Base-by-base conservation (phyloP, 1,139 yeast species). In the Yamadazyma jaroonii region DNA sequence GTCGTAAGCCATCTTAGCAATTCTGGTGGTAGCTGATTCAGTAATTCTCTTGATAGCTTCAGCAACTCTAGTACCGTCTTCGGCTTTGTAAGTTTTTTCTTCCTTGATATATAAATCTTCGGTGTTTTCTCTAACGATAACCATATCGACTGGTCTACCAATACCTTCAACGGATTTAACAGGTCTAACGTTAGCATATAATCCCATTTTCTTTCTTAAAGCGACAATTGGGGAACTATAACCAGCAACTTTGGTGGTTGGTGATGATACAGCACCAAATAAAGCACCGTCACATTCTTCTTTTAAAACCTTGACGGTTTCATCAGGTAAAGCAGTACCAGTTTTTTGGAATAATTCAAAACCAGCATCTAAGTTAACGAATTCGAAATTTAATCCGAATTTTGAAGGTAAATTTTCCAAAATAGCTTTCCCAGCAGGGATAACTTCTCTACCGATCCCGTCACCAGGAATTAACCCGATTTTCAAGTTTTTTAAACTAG, bases 151-250 rank as follows among this genome's bases (percentile, higher is more conserved):
- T 28, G 94, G 92, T 68, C 90, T 81, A 40, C 81, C 81, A 40
- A 79, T 74, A 37, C 92, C 92, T 36, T 77, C 82, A 29, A 90
- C 97, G 33, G 95, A 84, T 69, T 90, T 90, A 48, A 92, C 97
- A 6, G 98, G 98, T 64, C 98, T 85, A 36, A 92, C 96, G 54
- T 92, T 92, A 56, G 98, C 98, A 59, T 86, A 92, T 42, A 92
- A 74, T 7, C 96, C 97, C 68, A 92, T 60, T 65, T 85, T 87
- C 78, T 90, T 92, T 71, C 98, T 84, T 59, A 92, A 77, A 11
- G 97, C 98, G 36, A 92, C 98, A 63, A 92, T 92, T 50, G 98
- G 98, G 24, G 97, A 90, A 15, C 97, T 88, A 69, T 92, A 92
- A 36, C 98, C 98, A 40, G 77, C 95, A 37, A 92, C 97, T 69